phyloP scores from a whole-genome alignment of 176 grass and related monocot species.

The Otatea glauca region DNA sequence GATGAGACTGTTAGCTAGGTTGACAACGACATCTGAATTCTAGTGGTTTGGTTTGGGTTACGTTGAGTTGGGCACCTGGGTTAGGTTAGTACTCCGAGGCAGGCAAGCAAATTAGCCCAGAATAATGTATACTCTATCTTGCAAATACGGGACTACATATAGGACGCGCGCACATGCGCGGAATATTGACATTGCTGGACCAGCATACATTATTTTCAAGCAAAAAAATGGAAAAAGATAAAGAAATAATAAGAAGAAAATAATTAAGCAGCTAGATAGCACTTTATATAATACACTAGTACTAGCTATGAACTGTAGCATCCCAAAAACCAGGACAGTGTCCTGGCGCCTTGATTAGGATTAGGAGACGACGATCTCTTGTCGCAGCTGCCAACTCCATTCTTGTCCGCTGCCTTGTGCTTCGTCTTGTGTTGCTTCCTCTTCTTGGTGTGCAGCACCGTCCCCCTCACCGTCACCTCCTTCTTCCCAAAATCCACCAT shows the following conservation, averaged over 20 bases:
- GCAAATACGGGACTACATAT: not conserved
- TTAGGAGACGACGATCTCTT: conserved; percentile 23
- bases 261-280: conserved; percentile 28
- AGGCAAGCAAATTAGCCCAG: not conserved
- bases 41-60: not conserved
- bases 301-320: conserved; percentile 57
- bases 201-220: not conserved
- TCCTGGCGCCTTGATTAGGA: conserved; percentile 14
- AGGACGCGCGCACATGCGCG: not conserved
- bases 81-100: not conserved
- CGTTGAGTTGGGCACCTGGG: not conserved
- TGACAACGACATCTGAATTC: not conserved
- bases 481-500: conserved; percentile 97
- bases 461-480: conserved; percentile 82
- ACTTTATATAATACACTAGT: conserved; percentile 2
- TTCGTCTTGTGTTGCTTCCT: conserved; percentile 23
- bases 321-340: conserved; percentile 55
- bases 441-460: conserved; percentile 47
- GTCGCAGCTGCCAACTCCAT: not conserved
- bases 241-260: not conserved
- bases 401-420: not conserved
- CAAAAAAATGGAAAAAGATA: not conserved
- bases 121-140: not conserved
- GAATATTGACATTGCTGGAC: conserved; percentile 26
- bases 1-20: not conserved